Percentiles rank a stretch among this genome's conserved stretches.
These are phyloP conservation scores for Sporothrix variecibatus DNA, from an alignment of 2,329 filamentous ascomycete genomes.

Conservation along the genomic window DNA sequence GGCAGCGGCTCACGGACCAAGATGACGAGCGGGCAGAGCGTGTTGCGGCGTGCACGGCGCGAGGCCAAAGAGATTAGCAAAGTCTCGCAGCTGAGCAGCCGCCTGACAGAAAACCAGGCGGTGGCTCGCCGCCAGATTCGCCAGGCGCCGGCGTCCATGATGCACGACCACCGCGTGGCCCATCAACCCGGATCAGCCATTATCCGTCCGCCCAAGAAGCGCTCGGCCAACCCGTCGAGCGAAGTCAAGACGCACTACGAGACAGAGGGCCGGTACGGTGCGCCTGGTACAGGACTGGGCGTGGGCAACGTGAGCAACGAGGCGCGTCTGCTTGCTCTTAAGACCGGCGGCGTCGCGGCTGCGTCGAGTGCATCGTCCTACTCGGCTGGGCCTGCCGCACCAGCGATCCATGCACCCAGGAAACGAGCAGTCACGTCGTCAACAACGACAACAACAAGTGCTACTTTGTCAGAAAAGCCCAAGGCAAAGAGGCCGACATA, in stretches of 20 bases:
- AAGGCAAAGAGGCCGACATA: slow-evolving; percentile 21
- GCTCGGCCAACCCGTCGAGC: slow-evolving; percentile 23
- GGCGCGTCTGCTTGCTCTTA: slow-evolving; percentile 40
- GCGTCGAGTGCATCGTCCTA: background rate
- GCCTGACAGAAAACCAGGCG: slow-evolving; percentile 40
- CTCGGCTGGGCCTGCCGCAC: background rate
- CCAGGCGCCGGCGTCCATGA: slow-evolving; percentile 56
- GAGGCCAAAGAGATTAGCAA: slow-evolving; percentile 57
- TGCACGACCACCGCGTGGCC: slow-evolving; percentile 53
- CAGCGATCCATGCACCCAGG: background rate
- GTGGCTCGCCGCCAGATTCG: slow-evolving; percentile 45
- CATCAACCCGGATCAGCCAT: slow-evolving; percentile 32
- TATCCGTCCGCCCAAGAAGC: slow-evolving; percentile 29
- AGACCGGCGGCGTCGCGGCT: slow-evolving; percentile 31
- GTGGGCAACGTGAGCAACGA: slow-evolving; percentile 36
- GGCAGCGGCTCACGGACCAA: slow-evolving; percentile 55
- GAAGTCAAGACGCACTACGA: background rate
- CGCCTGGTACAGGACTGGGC: slow-evolving; percentile 22
- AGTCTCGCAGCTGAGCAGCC: slow-evolving; percentile 50
- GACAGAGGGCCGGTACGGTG: slow-evolving; percentile 35
- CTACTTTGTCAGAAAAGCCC: background rate
- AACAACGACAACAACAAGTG: slow-evolving; percentile 32
- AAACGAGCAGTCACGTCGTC: slow-evolving; percentile 33
- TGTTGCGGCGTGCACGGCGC: slow-evolving; percentile 58
- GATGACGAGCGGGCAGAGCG: slow-evolving; percentile 52